phyloP scores from a whole-genome alignment of 1,139 yeast genomes.

The Yamadazyma diddensiae region DNA sequence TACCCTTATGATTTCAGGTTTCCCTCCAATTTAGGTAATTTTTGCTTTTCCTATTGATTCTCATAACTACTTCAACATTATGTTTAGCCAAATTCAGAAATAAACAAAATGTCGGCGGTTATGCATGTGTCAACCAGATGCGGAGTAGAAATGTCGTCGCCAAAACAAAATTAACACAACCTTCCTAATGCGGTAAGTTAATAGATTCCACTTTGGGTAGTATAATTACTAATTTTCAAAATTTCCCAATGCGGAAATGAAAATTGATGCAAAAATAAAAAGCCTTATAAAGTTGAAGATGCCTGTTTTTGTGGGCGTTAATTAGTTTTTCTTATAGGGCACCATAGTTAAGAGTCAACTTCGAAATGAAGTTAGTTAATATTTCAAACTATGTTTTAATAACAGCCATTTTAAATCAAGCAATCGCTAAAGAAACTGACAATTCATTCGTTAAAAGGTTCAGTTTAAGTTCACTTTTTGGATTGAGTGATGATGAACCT shows the following conservation, averaged over 20 bases:
- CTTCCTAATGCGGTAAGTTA: neutral
- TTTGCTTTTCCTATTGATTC: too few relatives aligned
- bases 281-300: too few relatives aligned
- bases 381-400: conserved; percentile 14
- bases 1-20: too few relatives aligned
- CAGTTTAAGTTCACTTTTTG: conserved; percentile 13
- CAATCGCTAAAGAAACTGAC: conserved; percentile 11
- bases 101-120: too few relatives aligned
- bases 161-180: too few relatives aligned
- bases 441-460: conserved; percentile 13
- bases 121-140: too few relatives aligned
- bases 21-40: too few relatives aligned
- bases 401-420: conserved; percentile 13
- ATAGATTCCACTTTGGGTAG: neutral
- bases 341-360: conserved; percentile 2
- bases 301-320: too few relatives aligned
- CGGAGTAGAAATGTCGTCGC: too few relatives aligned
- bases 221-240: neutral
- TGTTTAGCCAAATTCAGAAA: too few relatives aligned
- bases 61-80: too few relatives aligned
- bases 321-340: too few relatives aligned
- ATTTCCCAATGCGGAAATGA: neutral
- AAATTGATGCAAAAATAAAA: conserved; percentile 4
- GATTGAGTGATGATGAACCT: conserved; percentile 5
- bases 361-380: conserved; percentile 15